A percentile compares a stretch with the other conserved stretches of the same genome.
Conservation (phyloP, 2,329 filamentous ascomycete species). For the Colletotrichum orbiculare region DNA sequence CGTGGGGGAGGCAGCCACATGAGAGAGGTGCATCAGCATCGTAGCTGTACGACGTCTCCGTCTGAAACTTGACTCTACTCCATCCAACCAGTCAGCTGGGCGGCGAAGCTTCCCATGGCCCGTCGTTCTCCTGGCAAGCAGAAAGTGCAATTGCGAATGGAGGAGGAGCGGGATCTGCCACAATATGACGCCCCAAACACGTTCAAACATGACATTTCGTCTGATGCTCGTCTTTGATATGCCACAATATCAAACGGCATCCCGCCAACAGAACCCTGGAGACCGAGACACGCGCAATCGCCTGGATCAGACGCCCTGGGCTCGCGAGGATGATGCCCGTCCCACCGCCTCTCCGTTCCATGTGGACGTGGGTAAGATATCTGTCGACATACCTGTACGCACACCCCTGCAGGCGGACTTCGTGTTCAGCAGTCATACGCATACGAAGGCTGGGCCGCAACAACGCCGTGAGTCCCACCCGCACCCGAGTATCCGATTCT, state of each 20-base stretch:
- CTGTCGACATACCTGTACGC: neutral
- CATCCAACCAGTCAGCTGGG: constrained; percentile 18
- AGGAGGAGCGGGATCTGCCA: neutral
- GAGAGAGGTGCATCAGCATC: constrained; percentile 23
- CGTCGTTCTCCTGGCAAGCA: neutral
- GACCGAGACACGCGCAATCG: constrained; percentile 16
- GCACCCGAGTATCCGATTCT: constrained; percentile 26
- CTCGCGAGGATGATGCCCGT: constrained; percentile 28
- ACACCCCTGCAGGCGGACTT: constrained; percentile 25
- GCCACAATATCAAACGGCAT: constrained; percentile 10
- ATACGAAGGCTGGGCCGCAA: constrained; percentile 33
- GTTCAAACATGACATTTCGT: constrained; percentile 13
- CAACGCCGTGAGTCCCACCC: constrained; percentile 24
- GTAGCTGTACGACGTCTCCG: constrained; percentile 11
- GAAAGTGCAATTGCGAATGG: no score
- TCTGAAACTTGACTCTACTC: constrained; percentile 28
- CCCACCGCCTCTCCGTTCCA: constrained; percentile 25
- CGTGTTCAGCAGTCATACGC: constrained; percentile 35
- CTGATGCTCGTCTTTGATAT: constrained; percentile 11
- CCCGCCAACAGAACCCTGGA: constrained; percentile 15
- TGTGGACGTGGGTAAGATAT: constrained; percentile 14
- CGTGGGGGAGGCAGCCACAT: constrained; percentile 21
- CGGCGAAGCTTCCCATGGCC: constrained; percentile 11
- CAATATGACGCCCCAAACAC: constrained; percentile 18
- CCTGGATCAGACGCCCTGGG: constrained; percentile 2